Percentiles rank a stretch among this genome's conserved stretches.
These are phyloP conservation scores for Penium margaritaceum DNA, from an alignment of 139 green algal genomes.

Conservation along the genomic window DNA sequence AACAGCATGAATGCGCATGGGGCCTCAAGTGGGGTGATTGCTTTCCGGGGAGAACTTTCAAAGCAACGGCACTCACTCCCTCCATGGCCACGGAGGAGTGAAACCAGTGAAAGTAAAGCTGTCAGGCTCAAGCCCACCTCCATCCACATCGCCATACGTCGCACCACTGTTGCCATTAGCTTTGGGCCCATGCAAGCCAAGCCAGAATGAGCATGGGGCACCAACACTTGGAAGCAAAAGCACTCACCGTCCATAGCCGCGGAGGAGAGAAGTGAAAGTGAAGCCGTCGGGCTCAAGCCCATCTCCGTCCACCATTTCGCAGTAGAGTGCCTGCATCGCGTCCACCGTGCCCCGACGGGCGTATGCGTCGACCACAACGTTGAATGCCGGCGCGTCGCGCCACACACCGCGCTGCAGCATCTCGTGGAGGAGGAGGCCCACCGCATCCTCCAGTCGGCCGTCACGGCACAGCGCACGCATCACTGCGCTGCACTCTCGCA, in stretches of 20 bases:
- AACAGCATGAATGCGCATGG: too few relatives aligned
- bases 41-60: too few relatives aligned
- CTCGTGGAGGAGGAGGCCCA: conserved; percentile 2
- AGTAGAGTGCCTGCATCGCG: conserved; percentile 1
- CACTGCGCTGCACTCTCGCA: conserved; percentile 21
- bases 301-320: conserved; percentile 2
- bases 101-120: too few relatives aligned
- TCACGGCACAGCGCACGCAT: conserved; percentile 14
- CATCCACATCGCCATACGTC: too few relatives aligned
- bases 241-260: conserved; percentile 19
- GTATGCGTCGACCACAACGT: conserved; percentile 14
- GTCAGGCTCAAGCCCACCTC: too few relatives aligned
- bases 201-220: too few relatives aligned
- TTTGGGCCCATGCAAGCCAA: too few relatives aligned
- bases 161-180: too few relatives aligned
- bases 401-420: not conserved
- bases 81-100: too few relatives aligned
- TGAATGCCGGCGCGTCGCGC: not conserved
- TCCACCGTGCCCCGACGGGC: not conserved
- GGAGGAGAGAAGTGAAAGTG: conserved; percentile 17
- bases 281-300: not conserved
- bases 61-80: too few relatives aligned
- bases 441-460: conserved; percentile 8
- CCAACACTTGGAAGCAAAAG: too few relatives aligned
- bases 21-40: too few relatives aligned